A percentile compares a stretch with the other conserved stretches of the same genome.
These are phyloP conservation scores for Neurospora sp. DNA, from an alignment of 2,329 filamentous ascomycete species.

Conservation along the genomic window DNA sequence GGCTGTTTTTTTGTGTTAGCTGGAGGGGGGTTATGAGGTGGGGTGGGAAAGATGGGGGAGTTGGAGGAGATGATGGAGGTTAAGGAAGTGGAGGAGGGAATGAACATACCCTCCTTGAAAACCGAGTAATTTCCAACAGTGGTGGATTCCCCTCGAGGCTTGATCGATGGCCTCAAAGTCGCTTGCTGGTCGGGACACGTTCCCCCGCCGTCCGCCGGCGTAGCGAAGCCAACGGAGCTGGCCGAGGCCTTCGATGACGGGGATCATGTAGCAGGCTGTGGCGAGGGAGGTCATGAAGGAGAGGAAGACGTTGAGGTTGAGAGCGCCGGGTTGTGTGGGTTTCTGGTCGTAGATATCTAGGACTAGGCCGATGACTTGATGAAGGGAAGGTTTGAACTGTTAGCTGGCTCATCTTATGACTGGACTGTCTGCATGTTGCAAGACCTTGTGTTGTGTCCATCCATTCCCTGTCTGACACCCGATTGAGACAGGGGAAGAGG, in stretches of 20 bases:
- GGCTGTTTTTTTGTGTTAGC: not conserved
- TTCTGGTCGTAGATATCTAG: not conserved
- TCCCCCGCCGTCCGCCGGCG: not conserved
- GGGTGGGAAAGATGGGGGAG: not conserved
- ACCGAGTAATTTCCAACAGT: not conserved
- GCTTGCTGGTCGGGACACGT: not conserved
- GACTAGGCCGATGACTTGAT: not conserved
- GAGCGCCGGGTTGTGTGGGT: not conserved
- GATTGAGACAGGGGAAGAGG: too few species aligned
- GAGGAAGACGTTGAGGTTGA: constrained; percentile 1
- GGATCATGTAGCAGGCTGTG: not conserved
- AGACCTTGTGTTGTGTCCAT: too few species aligned
- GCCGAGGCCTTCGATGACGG: constrained; percentile 1
- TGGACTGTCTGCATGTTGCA: too few species aligned
- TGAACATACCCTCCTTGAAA: constrained; percentile 1
- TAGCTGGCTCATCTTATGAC: not conserved
- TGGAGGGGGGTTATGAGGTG: not conserved
- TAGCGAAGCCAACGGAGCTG: constrained; percentile 1
- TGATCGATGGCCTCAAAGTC: constrained; percentile 2
- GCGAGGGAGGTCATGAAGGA: constrained; percentile 1
- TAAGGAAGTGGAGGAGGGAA: too few species aligned
- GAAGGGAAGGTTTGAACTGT: not conserved
- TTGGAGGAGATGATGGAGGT: too few species aligned
- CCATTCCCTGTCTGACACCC: too few species aligned
- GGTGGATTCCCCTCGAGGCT: not conserved